Evolutionary conservation across 2,329 filamentous ascomycete genomes (phyloP).

Genomic region (Fusarium napiforme): DNA sequence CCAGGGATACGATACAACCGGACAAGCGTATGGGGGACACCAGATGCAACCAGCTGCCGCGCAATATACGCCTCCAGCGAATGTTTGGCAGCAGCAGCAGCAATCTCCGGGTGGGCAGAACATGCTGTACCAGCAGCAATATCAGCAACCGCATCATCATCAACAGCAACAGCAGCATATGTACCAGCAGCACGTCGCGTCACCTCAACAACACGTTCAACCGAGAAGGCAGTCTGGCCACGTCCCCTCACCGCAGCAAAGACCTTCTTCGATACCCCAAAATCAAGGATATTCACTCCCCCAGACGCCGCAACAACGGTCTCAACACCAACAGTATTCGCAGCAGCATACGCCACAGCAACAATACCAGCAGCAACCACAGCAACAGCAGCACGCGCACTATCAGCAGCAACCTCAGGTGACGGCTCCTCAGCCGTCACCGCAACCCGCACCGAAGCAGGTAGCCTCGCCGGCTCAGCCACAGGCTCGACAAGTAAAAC

Average conservation of each 20-base stretch:
- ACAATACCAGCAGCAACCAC: constrained; percentile 28
- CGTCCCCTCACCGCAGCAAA: constrained; percentile 38
- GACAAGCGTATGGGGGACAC: constrained; percentile 32
- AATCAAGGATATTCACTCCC: constrained; percentile 38
- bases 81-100: constrained; percentile 51
- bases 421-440: constrained; percentile 11
- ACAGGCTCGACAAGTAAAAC: constrained; percentile 31
- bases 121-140: constrained; percentile 47
- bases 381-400: constrained; percentile 21
- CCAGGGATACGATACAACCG: constrained; percentile 39
- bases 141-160: constrained; percentile 48
- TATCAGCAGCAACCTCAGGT: constrained; percentile 27
- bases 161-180: constrained; percentile 36
- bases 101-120: constrained; percentile 41
- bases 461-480: constrained; percentile 18
- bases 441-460: constrained; percentile 25
- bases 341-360: constrained; percentile 34
- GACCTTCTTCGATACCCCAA: constrained; percentile 36
- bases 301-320: constrained; percentile 28
- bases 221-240: constrained; percentile 30
- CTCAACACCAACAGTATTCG: constrained; percentile 29
- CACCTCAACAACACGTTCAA: constrained; percentile 37
- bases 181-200: constrained; percentile 46
- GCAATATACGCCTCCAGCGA: constrained; percentile 43
- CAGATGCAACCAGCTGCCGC: constrained; percentile 41